A percentile compares a stretch with the other conserved stretches of the same genome.
phyloP scores from a whole-genome alignment of 1,139 yeast genomes.

The Saccharomyces hybrid region DNA sequence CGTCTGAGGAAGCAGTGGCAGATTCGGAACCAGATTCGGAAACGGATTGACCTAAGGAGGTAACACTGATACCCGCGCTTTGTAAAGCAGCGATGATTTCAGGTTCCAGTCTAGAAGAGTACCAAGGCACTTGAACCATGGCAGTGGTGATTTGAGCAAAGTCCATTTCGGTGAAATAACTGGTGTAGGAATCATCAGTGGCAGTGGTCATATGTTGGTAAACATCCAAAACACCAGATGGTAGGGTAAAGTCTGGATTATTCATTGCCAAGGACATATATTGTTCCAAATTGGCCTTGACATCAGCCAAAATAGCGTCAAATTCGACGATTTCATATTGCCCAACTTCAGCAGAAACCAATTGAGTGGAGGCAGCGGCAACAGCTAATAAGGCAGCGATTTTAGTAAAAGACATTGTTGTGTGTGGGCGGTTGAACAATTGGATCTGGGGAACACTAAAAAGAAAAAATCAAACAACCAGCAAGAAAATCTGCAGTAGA shows the following conservation, averaged over 20 bases:
- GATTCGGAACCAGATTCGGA: constrained; percentile 19
- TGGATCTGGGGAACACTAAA: background rate
- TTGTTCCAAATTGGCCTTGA: constrained; percentile 14
- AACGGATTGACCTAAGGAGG: constrained; percentile 14
- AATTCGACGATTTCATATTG: constrained; percentile 16
- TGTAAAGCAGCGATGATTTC: constrained; percentile 33
- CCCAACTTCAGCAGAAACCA: constrained; percentile 8
- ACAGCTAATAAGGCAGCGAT: constrained; percentile 13
- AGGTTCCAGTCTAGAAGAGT: constrained; percentile 26
- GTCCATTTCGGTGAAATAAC: constrained; percentile 10
- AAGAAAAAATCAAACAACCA: background rate
- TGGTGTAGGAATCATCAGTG: constrained; percentile 31
- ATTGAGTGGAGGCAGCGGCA: constrained; percentile 11
- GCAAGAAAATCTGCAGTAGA: background rate
- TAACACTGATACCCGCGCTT: constrained; percentile 19
- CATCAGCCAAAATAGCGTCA: constrained; percentile 18
- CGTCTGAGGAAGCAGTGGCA: constrained; percentile 2
- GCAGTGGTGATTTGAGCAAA: constrained; percentile 26
- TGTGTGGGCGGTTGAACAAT: background rate
- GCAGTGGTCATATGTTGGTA: constrained; percentile 33
- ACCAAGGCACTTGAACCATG: constrained; percentile 38
- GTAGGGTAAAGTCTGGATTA: constrained; percentile 22
- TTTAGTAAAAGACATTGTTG: constrained; percentile 10
- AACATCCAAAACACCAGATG: constrained; percentile 32
- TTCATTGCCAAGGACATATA: constrained; percentile 19